phyloP scores from a whole-genome alignment of 2,329 filamentous ascomycete species.

The Epichloe gansuensis region DNA sequence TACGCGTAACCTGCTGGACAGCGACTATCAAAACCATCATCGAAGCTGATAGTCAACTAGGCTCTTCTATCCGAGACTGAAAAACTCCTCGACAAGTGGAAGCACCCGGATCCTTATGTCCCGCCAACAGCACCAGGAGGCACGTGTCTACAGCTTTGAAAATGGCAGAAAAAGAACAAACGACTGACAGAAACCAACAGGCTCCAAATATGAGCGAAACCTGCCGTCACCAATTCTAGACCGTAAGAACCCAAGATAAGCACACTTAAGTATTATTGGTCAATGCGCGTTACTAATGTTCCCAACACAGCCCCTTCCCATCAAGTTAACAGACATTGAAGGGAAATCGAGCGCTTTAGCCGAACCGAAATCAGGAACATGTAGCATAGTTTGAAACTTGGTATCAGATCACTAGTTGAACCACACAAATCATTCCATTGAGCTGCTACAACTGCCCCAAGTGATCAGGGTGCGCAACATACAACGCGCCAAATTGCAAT shows the following conservation, averaged over 20 bases:
- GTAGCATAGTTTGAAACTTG: background rate
- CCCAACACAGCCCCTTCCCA: slow-evolving; percentile 15
- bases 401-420: background rate
- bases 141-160: slow-evolving; percentile 28
- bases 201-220: slow-evolving; percentile 94
- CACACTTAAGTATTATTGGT: background rate
- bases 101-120: slow-evolving; percentile 89
- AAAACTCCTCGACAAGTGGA: slow-evolving; percentile 81
- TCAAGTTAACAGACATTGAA: slow-evolving; percentile 3
- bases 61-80: slow-evolving; percentile 79
- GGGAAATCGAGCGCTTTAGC: too few relatives aligned
- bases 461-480: too few relatives aligned
- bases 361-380: background rate
- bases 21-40: background rate
- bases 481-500: too few relatives aligned
- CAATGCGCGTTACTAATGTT: background rate
- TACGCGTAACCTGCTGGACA: slow-evolving; percentile 28
- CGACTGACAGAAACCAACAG: slow-evolving; percentile 30
- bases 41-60: slow-evolving; percentile 32
- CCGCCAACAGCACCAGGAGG: slow-evolving; percentile 88
- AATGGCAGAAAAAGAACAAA: background rate
- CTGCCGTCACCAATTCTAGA: slow-evolving; percentile 67
- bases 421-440: background rate
- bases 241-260: slow-evolving; percentile 45
- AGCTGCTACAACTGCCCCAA: background rate